Evolutionary conservation across 2,329 filamentous ascomycete species (phyloP).

Genomic region (Claviceps humidiphila): DNA sequence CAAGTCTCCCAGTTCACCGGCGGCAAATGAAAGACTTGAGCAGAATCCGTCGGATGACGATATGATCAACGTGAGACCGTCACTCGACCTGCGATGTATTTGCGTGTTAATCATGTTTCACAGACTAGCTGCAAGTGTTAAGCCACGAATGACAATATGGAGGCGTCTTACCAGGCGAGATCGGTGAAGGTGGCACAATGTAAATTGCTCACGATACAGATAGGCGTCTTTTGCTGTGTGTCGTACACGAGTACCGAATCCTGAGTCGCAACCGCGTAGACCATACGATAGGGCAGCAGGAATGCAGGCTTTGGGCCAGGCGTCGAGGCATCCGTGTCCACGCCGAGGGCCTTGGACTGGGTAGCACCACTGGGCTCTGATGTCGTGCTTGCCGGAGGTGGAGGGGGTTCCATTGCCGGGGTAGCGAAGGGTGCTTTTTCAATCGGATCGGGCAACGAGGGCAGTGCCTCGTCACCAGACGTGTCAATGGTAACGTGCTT

Average conservation of each 20-base stretch:
- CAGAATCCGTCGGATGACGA: conserved; percentile 98
- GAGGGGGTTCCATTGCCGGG: conserved; percentile 74
- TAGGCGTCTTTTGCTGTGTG: conserved; percentile 86
- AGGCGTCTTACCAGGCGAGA: conserved; percentile 63
- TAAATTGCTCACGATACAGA: conserved; percentile 91
- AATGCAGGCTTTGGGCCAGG: conserved; percentile 61
- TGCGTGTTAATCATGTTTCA: conserved; percentile 14
- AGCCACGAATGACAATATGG: not conserved
- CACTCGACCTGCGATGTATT: conserved; percentile 28
- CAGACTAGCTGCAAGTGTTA: not conserved
- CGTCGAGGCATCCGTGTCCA: conserved; percentile 33
- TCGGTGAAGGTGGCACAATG: conserved; percentile 98
- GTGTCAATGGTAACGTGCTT: conserved; percentile 93
- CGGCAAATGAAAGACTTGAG: conserved; percentile 71
- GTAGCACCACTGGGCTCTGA: conserved; percentile 34
- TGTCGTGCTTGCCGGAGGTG: conserved; percentile 40
- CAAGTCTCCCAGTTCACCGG: conserved; percentile 71
- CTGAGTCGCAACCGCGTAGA: conserved; percentile 94
- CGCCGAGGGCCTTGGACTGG: conserved; percentile 34
- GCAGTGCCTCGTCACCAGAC: conserved; percentile 70
- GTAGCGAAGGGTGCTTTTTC: conserved; percentile 44
- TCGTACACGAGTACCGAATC: conserved; percentile 93
- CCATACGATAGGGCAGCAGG: conserved; percentile 77
- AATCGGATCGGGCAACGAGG: conserved; percentile 70
- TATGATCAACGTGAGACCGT: conserved; percentile 57